Evolutionary conservation across 352 stramenopile genomes (phyloP).

Genomic region (Aphanomyces cochlioides): DNA sequence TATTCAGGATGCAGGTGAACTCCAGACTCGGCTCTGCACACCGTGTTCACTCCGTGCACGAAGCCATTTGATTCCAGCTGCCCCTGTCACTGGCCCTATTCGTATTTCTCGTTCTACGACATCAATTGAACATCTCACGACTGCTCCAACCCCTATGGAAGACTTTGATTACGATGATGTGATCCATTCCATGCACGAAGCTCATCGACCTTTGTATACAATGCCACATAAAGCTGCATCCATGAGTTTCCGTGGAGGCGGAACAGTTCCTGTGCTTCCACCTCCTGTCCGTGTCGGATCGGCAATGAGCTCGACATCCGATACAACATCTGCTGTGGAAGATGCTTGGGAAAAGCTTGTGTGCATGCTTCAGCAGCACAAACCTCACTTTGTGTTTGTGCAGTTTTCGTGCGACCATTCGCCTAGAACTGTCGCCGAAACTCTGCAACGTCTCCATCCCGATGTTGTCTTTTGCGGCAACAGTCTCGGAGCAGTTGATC

Average conservation of each 20-base stretch:
- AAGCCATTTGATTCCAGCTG: conserved; percentile 38
- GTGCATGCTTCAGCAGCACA: conserved; percentile 49
- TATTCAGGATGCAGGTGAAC: conserved; percentile 45
- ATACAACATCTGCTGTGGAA: conserved; percentile 51
- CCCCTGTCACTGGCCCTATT: not conserved
- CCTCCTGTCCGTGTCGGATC: conserved; percentile 67
- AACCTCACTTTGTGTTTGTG: conserved; percentile 76
- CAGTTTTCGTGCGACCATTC: conserved; percentile 67
- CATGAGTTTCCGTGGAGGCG: not conserved
- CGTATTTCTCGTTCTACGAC: conserved; percentile 11
- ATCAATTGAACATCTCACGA: not conserved
- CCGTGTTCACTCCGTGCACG: conserved; percentile 71
- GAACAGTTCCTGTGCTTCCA: not conserved
- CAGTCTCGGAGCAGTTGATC: conserved; percentile 53
- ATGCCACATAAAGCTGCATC: not conserved
- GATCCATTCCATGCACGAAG: conserved; percentile 16
- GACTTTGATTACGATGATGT: conserved; percentile 27
- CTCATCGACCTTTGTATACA: conserved; percentile 12
- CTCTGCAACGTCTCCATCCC: conserved; percentile 52
- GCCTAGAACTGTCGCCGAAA: conserved; percentile 51
- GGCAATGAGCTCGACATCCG: conserved; percentile 54
- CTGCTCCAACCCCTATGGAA: not conserved
- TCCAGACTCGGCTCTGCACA: conserved; percentile 74
- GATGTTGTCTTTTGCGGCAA: conserved; percentile 80
- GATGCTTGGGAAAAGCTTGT: conserved; percentile 59